Evolutionary conservation across 345 rosid species (phyloP).

Genomic region (Syzygium jambos): DNA sequence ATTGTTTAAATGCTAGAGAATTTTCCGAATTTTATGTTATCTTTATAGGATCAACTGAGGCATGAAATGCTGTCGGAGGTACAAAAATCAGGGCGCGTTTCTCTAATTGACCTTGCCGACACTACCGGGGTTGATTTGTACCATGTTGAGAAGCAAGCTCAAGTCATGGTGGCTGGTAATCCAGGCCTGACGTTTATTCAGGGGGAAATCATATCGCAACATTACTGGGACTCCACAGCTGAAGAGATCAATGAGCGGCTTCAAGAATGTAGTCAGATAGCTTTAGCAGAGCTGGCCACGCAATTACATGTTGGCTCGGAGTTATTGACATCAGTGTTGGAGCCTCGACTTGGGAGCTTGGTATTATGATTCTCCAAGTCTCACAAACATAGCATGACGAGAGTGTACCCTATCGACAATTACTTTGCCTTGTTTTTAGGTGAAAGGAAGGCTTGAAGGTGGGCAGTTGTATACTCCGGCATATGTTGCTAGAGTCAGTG

Average conservation of each 20-base stretch:
- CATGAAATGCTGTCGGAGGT: slow-evolving; percentile 57
- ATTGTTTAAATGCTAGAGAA: neutral
- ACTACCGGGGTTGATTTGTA: slow-evolving; percentile 77
- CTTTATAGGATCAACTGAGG: slow-evolving; percentile 72
- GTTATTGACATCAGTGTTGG: slow-evolving; percentile 67
- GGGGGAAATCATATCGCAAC: slow-evolving; percentile 89
- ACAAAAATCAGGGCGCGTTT: slow-evolving; percentile 65
- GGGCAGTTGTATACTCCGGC: slow-evolving; percentile 95
- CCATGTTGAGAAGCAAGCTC: slow-evolving; percentile 94
- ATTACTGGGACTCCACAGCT: slow-evolving; percentile 81
- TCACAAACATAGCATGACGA: neutral
- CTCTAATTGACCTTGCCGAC: slow-evolving; percentile 84
- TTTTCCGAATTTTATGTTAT: neutral
- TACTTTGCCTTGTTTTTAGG: slow-evolving; percentile 30
- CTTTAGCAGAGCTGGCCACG: slow-evolving; percentile 80
- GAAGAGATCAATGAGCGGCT: slow-evolving; percentile 97
- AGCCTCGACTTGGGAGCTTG: slow-evolving; percentile 87
- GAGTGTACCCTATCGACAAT: neutral
- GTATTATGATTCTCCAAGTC: slow-evolving; percentile 23
- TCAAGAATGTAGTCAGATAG: slow-evolving; percentile 91
- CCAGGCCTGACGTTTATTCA: slow-evolving; percentile 57
- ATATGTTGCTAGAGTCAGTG: slow-evolving; percentile 85
- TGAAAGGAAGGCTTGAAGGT: slow-evolving; percentile 97
- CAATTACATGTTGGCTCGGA: slow-evolving; percentile 86
- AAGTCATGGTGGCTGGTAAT: slow-evolving; percentile 38